These are phyloP conservation scores for Aspergillus sergii DNA, from an alignment of 2,329 filamentous ascomycete species.

Conservation along the genomic window DNA sequence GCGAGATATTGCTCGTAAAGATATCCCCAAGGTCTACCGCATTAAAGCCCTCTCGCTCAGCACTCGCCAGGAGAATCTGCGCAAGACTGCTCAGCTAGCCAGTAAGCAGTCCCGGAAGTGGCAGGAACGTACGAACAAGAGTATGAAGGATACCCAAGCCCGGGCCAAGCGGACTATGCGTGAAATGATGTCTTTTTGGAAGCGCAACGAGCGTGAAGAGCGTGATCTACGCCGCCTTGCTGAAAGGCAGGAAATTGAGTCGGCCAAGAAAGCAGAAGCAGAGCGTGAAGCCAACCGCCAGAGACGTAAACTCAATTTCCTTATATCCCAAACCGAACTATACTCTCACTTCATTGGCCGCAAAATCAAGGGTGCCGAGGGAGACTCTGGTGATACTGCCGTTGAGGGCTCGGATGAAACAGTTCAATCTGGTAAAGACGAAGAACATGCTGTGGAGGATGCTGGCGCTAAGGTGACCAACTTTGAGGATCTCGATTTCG, in stretches of 20 bases:
- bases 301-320: constrained; percentile 98
- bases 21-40: constrained; percentile 89
- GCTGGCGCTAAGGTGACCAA: constrained; percentile 77
- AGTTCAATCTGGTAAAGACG: constrained; percentile 33
- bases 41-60: constrained; percentile 82
- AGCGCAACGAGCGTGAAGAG: constrained; percentile 96
- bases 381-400: constrained; percentile 83
- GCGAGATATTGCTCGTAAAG: constrained; percentile 90
- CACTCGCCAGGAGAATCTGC: constrained; percentile 90
- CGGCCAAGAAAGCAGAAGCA: constrained; percentile 93
- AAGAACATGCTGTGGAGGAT: constrained; percentile 45
- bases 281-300: constrained; percentile 96
- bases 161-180: constrained; percentile 97
- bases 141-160: constrained; percentile 95
- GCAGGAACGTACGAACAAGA: constrained; percentile 98
- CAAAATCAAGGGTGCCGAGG: constrained; percentile 97
- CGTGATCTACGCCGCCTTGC: constrained; percentile 91
- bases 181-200: constrained; percentile 99
- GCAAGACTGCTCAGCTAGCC: constrained; percentile 94
- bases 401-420: constrained; percentile 59
- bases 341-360: constrained; percentile 99
- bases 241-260: constrained; percentile 93
- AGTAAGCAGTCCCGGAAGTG: constrained; percentile 97
- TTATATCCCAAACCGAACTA: constrained; percentile 97
- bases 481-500: constrained; percentile 93